A percentile compares a stretch with the other conserved stretches of the same genome.
These are phyloP conservation scores for Podospora bellae-mahoneyi DNA, from an alignment of 495 filamentous ascomycete species.

Conservation along the genomic window DNA sequence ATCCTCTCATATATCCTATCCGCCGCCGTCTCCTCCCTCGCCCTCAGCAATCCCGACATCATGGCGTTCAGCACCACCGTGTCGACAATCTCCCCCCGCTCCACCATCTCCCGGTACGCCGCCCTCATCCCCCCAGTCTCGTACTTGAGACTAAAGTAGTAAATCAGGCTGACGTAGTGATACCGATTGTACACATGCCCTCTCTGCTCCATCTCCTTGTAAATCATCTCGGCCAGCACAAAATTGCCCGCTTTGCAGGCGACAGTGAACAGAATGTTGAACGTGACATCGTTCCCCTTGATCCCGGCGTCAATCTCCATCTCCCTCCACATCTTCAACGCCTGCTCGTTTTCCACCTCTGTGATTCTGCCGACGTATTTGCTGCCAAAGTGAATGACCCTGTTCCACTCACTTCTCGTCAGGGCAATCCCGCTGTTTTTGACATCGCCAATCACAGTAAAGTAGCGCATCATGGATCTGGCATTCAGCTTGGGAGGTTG, in stretches of 20 bases:
- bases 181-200: conserved; percentile 63
- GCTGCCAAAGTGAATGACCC: conserved; percentile 72
- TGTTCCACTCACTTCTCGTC: conserved; percentile 69
- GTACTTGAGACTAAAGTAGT: conserved; percentile 67
- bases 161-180: conserved; percentile 76
- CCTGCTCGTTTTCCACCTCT: conserved; percentile 62
- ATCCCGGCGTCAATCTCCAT: conserved; percentile 76
- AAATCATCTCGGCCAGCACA: conserved; percentile 73
- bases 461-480: conserved; percentile 70
- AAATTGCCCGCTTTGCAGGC: conserved; percentile 83
- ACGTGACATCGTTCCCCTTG: conserved; percentile 66
- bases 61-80: conserved; percentile 82
- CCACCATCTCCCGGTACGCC: conserved; percentile 72
- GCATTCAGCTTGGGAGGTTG: conserved; percentile 55
- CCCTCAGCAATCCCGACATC: conserved; percentile 69
- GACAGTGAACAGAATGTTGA: conserved; percentile 87
- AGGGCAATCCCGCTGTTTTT: conserved; percentile 62
- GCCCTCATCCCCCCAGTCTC: conserved; percentile 66
- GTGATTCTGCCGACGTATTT: conserved; percentile 63
- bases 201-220: conserved; percentile 73
- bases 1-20: conserved; percentile 78
- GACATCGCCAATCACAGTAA: conserved; percentile 80
- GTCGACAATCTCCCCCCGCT: conserved; percentile 81
- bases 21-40: conserved; percentile 67
- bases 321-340: conserved; percentile 78